Percentiles rank a stretch among this genome's conserved stretches.
Evolutionary conservation across 306 rosid species (phyloP).

Genomic region (Abrus pulchellus): DNA sequence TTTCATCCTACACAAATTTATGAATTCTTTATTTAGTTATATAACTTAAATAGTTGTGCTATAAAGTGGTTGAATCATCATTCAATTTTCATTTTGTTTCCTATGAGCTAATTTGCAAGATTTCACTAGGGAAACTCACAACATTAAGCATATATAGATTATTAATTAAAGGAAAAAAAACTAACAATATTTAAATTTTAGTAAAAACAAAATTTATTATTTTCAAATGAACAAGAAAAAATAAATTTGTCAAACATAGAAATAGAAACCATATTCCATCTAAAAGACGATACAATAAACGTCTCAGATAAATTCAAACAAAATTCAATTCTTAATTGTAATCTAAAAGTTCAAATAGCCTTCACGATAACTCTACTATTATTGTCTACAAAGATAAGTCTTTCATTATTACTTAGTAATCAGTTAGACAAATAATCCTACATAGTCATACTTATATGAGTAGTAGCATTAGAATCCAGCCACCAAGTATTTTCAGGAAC

Average conservation of each 20-base stretch:
- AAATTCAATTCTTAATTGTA: no score
- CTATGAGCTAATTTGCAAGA: background rate
- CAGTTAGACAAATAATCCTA: background rate
- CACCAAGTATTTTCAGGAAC: no score
- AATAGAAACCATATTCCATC: no score
- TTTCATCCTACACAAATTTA: background rate
- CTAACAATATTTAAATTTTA: no score
- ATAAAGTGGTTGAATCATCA: background rate
- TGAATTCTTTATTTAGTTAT: slow-evolving; percentile 3
- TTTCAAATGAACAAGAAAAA: background rate
- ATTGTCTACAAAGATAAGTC: background rate
- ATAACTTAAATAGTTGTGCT: background rate
- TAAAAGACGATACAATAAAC: background rate
- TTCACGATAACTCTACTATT: background rate
- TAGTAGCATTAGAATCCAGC: no score
- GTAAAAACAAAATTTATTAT: background rate
- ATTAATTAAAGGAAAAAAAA: no score
- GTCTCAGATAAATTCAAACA: background rate
- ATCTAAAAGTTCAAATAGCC: background rate
- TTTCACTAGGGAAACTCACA: background rate
- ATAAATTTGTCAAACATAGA: background rate
- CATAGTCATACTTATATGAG: no score
- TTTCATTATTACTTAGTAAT: no score
- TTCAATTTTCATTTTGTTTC: background rate
- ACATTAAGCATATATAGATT: background rate